Percentiles rank a stretch among this genome's conserved stretches.
phyloP scores from a whole-genome alignment of 1,139 yeast species.

The Sugiyamaella castrensis region DNA sequence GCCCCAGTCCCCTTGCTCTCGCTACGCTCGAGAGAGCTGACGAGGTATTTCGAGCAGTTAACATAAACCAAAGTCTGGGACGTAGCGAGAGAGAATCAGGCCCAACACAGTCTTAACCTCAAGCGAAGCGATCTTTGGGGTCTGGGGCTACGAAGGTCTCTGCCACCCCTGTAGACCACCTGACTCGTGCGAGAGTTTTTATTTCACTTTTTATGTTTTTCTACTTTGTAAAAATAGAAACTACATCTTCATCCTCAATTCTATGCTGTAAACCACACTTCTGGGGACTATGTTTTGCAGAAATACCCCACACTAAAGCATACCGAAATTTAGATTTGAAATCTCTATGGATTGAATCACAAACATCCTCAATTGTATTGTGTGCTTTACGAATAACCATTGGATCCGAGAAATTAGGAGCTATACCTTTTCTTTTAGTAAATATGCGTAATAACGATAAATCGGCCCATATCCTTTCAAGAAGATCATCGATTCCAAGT shows the following conservation, averaged over 20 bases:
- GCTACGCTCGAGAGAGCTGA: too few relatives aligned
- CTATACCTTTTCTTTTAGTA: constrained; percentile 81
- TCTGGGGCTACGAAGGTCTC: too few relatives aligned
- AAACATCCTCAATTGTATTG: constrained; percentile 78
- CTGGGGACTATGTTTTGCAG: constrained; percentile 94
- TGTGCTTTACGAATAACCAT: constrained; percentile 77
- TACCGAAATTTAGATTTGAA: constrained; percentile 89
- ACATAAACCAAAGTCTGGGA: too few relatives aligned
- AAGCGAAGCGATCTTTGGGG: too few relatives aligned
- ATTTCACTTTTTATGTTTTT: background rate
- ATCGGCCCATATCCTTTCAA: constrained; percentile 91
- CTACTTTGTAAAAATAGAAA: constrained; percentile 78
- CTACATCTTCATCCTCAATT: constrained; percentile 92
- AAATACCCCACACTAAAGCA: constrained; percentile 95
- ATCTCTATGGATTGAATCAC: constrained; percentile 90
- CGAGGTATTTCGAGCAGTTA: too few relatives aligned
- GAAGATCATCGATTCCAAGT: constrained; percentile 80
- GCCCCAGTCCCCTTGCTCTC: too few relatives aligned
- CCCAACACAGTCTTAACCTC: too few relatives aligned
- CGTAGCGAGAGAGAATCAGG: too few relatives aligned
- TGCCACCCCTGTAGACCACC: too few relatives aligned
- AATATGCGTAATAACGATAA: constrained; percentile 74
- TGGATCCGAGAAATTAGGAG: constrained; percentile 83
- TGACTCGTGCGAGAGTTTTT: background rate
- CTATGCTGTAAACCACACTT: constrained; percentile 86